Conservation (phyloP, 1,284 basidiomycete species). For the Fomitopsis schrenkii region DNA sequence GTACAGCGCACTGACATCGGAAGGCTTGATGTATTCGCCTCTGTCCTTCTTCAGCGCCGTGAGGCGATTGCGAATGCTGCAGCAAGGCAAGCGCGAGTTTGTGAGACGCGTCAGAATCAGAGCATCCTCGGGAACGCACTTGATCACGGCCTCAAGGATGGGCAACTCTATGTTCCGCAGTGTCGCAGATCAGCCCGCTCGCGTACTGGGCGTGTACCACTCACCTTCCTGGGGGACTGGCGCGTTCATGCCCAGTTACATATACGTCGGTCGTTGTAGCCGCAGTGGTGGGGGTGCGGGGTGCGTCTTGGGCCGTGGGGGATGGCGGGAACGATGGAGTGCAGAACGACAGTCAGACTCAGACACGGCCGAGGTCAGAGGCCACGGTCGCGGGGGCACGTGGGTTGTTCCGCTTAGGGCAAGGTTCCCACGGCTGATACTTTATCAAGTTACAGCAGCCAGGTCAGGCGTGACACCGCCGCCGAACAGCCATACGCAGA, state of each 20-base stretch:
- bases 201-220: slow-evolving; percentile 23
- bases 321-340: not conserved
- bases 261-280: not conserved
- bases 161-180: slow-evolving; percentile 65
- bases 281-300: not conserved
- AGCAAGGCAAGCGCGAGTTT: not conserved
- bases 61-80: slow-evolving; percentile 86
- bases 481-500: slow-evolving; percentile 22
- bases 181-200: slow-evolving; percentile 19
- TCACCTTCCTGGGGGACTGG: slow-evolving; percentile 74
- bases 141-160: slow-evolving; percentile 93
- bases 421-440: slow-evolving; percentile 30
- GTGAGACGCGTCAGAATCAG: not conserved
- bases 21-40: slow-evolving; percentile 84
- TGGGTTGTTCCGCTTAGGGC: slow-evolving; percentile 8
- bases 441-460: slow-evolving; percentile 25
- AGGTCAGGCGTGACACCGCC: slow-evolving; percentile 17
- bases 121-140: slow-evolving; percentile 43
- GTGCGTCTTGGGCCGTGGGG: not conserved
- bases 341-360: not conserved
- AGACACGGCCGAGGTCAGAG: not conserved
- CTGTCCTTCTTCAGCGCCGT: slow-evolving; percentile 89
- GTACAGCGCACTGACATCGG: slow-evolving; percentile 93
- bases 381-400: slow-evolving; percentile 1
- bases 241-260: slow-evolving; percentile 43